A percentile compares a stretch with the other conserved stretches of the same genome.
Evolutionary conservation across 2,329 filamentous ascomycete genomes (phyloP).

Genomic region (Arthrobotrys conoides): DNA sequence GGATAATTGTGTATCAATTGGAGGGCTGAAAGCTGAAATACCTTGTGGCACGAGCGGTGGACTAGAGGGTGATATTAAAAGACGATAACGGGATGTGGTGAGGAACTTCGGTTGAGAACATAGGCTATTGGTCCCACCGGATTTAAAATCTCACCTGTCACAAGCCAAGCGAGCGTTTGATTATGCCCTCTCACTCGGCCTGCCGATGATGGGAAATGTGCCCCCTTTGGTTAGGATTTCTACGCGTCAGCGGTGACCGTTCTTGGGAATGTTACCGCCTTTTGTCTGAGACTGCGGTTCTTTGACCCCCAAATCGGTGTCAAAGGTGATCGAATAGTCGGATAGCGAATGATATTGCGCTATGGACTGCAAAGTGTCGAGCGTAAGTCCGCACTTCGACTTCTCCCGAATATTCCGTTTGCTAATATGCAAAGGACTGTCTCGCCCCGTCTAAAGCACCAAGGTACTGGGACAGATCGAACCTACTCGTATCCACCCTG

Average conservation of each 20-base stretch:
- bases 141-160: conserved; percentile 58
- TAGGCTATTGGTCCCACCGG: conserved; percentile 43
- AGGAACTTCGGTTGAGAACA: conserved; percentile 58
- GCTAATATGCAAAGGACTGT: conserved; percentile 13
- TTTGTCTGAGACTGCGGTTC: conserved; percentile 24
- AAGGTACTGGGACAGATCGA: conserved; percentile 49
- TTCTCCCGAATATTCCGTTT: conserved; percentile 1
- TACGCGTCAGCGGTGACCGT: conserved; percentile 59
- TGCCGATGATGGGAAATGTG: conserved; percentile 8
- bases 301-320: neutral
- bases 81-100: conserved; percentile 46
- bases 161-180: conserved; percentile 61
- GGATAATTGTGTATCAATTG: conserved; percentile 12
- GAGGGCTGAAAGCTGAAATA: neutral
- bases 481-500: conserved; percentile 32
- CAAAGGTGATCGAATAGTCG: neutral
- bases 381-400: too few relatives aligned
- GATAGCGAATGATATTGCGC: neutral
- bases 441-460: conserved; percentile 29
- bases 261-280: conserved; percentile 59
- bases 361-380: neutral
- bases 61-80: conserved; percentile 29
- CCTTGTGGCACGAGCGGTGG: conserved; percentile 19
- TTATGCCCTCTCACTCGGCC: conserved; percentile 44
- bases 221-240: conserved; percentile 47